Conservation (phyloP, 306 rosid species). For the Rubus parviflorus region DNA sequence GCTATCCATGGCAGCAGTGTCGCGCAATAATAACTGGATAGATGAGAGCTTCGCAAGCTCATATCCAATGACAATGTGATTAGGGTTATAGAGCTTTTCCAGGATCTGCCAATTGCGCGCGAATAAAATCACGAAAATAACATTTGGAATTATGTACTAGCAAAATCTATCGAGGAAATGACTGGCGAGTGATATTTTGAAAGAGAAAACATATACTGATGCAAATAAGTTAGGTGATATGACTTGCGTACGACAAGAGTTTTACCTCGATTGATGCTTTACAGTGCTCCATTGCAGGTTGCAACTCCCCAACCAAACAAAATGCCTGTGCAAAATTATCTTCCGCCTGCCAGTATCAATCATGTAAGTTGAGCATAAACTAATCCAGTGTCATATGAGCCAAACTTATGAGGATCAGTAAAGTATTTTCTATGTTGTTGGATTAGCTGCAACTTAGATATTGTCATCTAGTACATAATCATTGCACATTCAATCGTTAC, state of each 20-base stretch:
- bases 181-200: conserved; percentile 12
- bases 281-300: conserved; percentile 57
- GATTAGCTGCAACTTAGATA: not conserved
- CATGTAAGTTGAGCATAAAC: not conserved
- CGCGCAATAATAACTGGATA: conserved; percentile 62
- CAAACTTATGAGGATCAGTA: not conserved
- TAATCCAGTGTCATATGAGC: not conserved
- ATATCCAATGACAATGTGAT: conserved; percentile 78
- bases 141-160: not conserved
- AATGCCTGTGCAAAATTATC: conserved; percentile 83
- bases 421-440: not conserved
- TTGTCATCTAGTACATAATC: not conserved
- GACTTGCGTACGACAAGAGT: not conserved
- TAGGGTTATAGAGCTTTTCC: conserved; percentile 65
- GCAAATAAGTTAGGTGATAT: conserved; percentile 9
- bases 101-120: conserved; percentile 55
- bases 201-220: conserved; percentile 6
- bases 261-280: conserved; percentile 79
- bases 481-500: not conserved
- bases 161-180: not conserved
- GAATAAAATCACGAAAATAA: conserved; percentile 11
- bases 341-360: conserved; percentile 63
- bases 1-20: conserved; percentile 42
- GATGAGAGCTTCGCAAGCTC: conserved; percentile 87
- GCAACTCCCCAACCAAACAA: conserved; percentile 58